Conservation (phyloP, 2,329 filamentous ascomycete genomes). For the Fusarium armeniacum region DNA sequence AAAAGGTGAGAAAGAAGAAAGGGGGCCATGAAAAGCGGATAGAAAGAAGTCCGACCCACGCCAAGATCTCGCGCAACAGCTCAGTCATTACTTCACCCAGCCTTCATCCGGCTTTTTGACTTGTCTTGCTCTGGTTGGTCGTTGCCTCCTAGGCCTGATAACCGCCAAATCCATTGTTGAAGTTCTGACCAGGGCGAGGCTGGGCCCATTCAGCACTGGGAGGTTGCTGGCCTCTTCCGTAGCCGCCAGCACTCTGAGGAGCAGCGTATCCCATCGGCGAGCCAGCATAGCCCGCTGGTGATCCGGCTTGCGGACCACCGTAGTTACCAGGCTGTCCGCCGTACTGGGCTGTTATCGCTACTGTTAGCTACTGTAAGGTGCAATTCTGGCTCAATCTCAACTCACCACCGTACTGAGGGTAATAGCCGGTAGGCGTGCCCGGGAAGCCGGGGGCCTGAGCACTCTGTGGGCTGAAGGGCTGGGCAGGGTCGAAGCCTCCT, state of each 20-base stretch:
- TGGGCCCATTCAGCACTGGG: conserved; percentile 70
- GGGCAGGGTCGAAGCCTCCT: conserved; percentile 82
- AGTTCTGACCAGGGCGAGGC: conserved; percentile 67
- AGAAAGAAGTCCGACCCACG: conserved; percentile 34
- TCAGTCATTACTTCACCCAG: conserved; percentile 42
- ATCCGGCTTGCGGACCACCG: conserved; percentile 71
- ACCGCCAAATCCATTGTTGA: conserved; percentile 71
- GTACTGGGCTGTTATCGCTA: conserved; percentile 61
- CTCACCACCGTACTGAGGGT: conserved; percentile 92
- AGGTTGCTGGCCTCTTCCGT: conserved; percentile 79
- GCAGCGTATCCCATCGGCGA: conserved; percentile 80
- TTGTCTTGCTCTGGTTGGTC: conserved; percentile 44
- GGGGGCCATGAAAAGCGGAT: conserved; percentile 45
- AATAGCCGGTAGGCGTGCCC: conserved; percentile 82
- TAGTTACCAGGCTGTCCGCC: conserved; percentile 78
- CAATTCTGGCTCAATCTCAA: conserved; percentile 40
- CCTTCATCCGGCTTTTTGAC: conserved; percentile 41
- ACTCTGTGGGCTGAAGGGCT: conserved; percentile 79
- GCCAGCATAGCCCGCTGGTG: conserved; percentile 72
- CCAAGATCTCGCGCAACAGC: conserved; percentile 43
- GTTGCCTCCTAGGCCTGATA: conserved; percentile 69
- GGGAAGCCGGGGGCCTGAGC: conserved; percentile 80
- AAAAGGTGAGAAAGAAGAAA: conserved; percentile 46
- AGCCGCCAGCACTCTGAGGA: conserved; percentile 84
- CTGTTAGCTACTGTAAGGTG: conserved; percentile 47